Evolutionary conservation across 345 rosid species (phyloP), one percentile per base, ranked within the genome.

Genomic region (Eucalyptus camaldulensis): DNA sequence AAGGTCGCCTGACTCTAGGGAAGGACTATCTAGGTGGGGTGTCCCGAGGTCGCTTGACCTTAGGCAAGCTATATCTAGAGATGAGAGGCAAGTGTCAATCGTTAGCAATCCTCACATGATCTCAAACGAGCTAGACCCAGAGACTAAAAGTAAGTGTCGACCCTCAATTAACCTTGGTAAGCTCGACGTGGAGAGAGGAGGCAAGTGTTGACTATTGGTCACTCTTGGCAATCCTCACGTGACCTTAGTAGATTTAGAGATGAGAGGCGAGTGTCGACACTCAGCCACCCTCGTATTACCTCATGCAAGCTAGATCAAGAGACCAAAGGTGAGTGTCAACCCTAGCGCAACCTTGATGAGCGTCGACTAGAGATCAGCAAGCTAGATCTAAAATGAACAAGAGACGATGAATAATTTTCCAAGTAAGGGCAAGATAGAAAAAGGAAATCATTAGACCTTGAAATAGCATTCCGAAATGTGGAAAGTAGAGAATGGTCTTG

Each of bases 21-120:
- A 37, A 69, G 80, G 13, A 69, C 80, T 33, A 17, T 17, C 24
- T 0, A 69, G 3, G 6, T 56, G 62, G 1, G 29, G 62, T 25
- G 62, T 0, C 29, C 1, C 1, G 0, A 17, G 44, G 80, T 69
- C 1, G 3, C 80, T 19, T 1, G 0, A 69, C 43, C 44, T 33
- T 9, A 19, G 2, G 25, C 12, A 21, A 69, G 80, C 44, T 17
- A 33, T 33, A 14, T 65, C 0, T n/a, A 0, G 21, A 69, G 80
- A 31, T 7, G 16, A 69, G 12, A 67, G 13, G 12, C 25, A 9
- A 69, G 13, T 10, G 4, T 69, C 7, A 13, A 31, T 2, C 10
- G 0, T 67, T 1, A 7, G 0, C 0, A 0, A n/a, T 1, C 40
- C 21, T 67, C 76, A 8, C 3, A 6, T 15, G 10, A 67, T 7